Conservation (phyloP, 352 stramenopile species). For the Phytophthora agathidicida region DNA sequence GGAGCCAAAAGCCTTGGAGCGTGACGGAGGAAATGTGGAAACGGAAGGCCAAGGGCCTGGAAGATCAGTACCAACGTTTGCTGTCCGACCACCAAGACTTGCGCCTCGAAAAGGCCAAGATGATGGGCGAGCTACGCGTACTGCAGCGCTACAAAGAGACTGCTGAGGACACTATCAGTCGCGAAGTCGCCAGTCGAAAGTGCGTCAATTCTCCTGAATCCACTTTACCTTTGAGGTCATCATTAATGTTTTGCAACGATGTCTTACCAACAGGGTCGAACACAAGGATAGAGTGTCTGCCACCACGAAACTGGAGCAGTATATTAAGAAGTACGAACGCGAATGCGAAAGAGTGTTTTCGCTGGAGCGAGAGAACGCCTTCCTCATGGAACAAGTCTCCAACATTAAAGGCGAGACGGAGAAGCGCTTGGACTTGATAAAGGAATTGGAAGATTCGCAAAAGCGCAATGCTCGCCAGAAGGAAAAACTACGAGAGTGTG, state of each 20-base stretch:
- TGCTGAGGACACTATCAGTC: constrained; percentile 66
- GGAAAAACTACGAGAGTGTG: constrained; percentile 72
- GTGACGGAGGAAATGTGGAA: constrained; percentile 83
- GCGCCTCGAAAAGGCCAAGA: constrained; percentile 70
- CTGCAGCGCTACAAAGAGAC: constrained; percentile 79
- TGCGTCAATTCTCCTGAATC: constrained; percentile 21
- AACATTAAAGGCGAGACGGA: constrained; percentile 77
- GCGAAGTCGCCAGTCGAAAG: constrained; percentile 59
- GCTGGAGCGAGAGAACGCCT: constrained; percentile 71
- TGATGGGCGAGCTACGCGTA: constrained; percentile 68
- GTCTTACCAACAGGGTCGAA: constrained; percentile 37
- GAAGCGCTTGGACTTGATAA: constrained; percentile 72
- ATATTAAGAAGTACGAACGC: constrained; percentile 83
- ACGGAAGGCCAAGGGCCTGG: constrained; percentile 67
- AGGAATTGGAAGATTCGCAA: constrained; percentile 72
- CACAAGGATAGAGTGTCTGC: constrained; percentile 76
- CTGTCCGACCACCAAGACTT: constrained; percentile 75
- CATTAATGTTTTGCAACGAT: not conserved
- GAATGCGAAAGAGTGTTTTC: constrained; percentile 66
- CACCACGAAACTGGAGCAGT: constrained; percentile 75
- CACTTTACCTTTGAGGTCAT: not conserved
- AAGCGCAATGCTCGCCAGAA: constrained; percentile 73
- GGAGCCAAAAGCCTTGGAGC: constrained; percentile 68
- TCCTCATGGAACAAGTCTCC: constrained; percentile 72
- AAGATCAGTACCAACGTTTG: constrained; percentile 74